Evolutionary conservation across 129 eudicot genomes (phyloP).

Genomic region (Arctium lappa): DNA sequence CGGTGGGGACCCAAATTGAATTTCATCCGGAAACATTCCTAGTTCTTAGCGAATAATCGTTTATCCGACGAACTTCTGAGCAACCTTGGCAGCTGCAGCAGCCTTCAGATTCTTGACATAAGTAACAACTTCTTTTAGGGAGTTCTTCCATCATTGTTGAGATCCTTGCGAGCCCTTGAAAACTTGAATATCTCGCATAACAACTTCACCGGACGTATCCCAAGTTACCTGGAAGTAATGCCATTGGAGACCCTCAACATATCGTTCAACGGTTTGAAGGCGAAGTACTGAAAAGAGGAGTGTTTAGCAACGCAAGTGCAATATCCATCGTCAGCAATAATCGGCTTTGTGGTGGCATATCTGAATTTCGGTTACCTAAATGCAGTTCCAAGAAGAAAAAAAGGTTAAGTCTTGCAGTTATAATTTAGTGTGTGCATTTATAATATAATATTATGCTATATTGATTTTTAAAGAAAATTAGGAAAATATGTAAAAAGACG

Average conservation of each 20-base stretch:
- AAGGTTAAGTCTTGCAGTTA: slow-evolving; percentile 1
- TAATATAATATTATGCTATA: too few relatives aligned
- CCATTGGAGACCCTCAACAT: slow-evolving; percentile 17
- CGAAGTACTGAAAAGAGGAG: slow-evolving; percentile 29
- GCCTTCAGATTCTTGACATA: slow-evolving; percentile 21
- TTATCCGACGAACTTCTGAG: slow-evolving; percentile 45
- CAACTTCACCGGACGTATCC: slow-evolving; percentile 44
- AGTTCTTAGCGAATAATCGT: slow-evolving; percentile 19
- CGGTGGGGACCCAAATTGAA: too few relatives aligned
- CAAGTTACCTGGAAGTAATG: slow-evolving; percentile 23
- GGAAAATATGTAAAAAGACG: too few relatives aligned
- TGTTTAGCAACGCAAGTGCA: slow-evolving; percentile 23
- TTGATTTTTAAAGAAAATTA: too few relatives aligned
- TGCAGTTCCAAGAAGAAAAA: slow-evolving; percentile 15
- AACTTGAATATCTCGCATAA: slow-evolving; percentile 36
- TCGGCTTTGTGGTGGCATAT: slow-evolving; percentile 36
- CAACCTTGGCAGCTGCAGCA: slow-evolving; percentile 32
- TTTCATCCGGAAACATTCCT: slow-evolving; percentile 11
- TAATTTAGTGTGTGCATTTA: neutral
- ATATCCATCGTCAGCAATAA: slow-evolving; percentile 25
- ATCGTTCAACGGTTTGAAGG: slow-evolving; percentile 41
- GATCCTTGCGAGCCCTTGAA: slow-evolving; percentile 30
- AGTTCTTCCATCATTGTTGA: slow-evolving; percentile 34
- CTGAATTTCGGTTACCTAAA: slow-evolving; percentile 25
- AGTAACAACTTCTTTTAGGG: slow-evolving; percentile 29